Percentiles rank a stretch among this genome's conserved stretches.
phyloP scores from a whole-genome alignment of 176 grass and related monocot genomes.

The Hyparrhenia diplandra region DNA sequence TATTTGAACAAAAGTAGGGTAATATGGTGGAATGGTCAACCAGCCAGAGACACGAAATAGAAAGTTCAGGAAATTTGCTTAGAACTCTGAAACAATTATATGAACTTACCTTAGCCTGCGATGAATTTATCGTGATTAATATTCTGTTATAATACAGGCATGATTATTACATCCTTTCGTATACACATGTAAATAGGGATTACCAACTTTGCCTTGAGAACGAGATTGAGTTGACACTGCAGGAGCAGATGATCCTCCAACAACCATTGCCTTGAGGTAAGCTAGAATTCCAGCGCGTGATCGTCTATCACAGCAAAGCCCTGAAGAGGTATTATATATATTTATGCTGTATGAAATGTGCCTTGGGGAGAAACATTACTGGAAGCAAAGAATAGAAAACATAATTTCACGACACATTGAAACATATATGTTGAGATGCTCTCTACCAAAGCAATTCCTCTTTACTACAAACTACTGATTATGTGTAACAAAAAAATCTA shows the following conservation, averaged over 20 bases:
- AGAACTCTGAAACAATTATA: background rate
- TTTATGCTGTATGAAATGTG: background rate
- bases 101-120: background rate
- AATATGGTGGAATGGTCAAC: background rate
- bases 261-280: slow-evolving; percentile 34
- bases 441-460: background rate
- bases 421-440: background rate
- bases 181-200: slow-evolving; percentile 42
- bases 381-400: background rate
- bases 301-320: slow-evolving; percentile 52
- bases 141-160: background rate
- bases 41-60: background rate
- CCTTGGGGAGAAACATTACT: background rate
- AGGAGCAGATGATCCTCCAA: slow-evolving; percentile 49
- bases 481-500: background rate
- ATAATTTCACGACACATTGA: background rate
- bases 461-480: background rate
- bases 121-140: background rate
- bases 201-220: slow-evolving; percentile 51
- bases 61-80: background rate
- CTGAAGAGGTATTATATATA: slow-evolving; percentile 55
- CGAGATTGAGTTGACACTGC: slow-evolving; percentile 28
- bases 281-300: slow-evolving; percentile 53
- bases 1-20: background rate
- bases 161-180: background rate